These are phyloP conservation scores for Phytophthora colocasiae DNA, from an alignment of 352 stramenopile species.

Conservation along the genomic window DNA sequence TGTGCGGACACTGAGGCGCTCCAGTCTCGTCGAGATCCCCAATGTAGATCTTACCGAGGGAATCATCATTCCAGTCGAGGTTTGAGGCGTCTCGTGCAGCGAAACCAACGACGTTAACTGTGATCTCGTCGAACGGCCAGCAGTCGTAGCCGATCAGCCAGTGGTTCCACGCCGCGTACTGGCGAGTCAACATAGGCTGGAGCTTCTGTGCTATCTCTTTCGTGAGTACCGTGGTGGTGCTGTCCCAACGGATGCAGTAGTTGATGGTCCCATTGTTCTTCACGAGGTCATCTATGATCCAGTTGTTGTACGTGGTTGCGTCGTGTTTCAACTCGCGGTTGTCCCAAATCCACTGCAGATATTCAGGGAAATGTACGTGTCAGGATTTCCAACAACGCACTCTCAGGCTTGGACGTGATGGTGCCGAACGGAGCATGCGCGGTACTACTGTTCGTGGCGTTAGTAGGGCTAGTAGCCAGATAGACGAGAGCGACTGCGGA, in stretches of 20 bases:
- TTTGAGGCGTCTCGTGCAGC: slow-evolving; percentile 16
- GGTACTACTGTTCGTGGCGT: too few species aligned
- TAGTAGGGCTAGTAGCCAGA: background rate
- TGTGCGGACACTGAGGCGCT: slow-evolving; percentile 25
- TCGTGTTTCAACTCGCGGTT: slow-evolving; percentile 18
- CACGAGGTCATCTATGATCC: slow-evolving; percentile 42
- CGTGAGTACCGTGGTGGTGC: slow-evolving; percentile 33
- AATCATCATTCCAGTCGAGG: slow-evolving; percentile 44
- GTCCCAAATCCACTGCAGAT: slow-evolving; percentile 31
- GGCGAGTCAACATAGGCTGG: slow-evolving; percentile 41
- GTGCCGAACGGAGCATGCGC: slow-evolving; percentile 30
- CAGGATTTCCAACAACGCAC: slow-evolving; percentile 27
- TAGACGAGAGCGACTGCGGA: slow-evolving; percentile 2
- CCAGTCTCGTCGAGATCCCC: slow-evolving; percentile 28
- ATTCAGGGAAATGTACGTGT: slow-evolving; percentile 23
- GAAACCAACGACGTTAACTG: slow-evolving; percentile 30
- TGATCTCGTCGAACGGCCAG: slow-evolving; percentile 33
- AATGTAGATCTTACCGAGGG: slow-evolving; percentile 38
- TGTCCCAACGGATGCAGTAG: slow-evolving; percentile 60
- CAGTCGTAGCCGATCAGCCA: slow-evolving; percentile 35
- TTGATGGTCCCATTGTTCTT: slow-evolving; percentile 36
- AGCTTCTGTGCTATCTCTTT: slow-evolving; percentile 47
- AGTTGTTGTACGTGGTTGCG: slow-evolving; percentile 11
- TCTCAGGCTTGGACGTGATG: slow-evolving; percentile 25
- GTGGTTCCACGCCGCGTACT: slow-evolving; percentile 32